Conservation (phyloP, 148 eudicot species). For the Vaccinium myrtillus region DNA sequence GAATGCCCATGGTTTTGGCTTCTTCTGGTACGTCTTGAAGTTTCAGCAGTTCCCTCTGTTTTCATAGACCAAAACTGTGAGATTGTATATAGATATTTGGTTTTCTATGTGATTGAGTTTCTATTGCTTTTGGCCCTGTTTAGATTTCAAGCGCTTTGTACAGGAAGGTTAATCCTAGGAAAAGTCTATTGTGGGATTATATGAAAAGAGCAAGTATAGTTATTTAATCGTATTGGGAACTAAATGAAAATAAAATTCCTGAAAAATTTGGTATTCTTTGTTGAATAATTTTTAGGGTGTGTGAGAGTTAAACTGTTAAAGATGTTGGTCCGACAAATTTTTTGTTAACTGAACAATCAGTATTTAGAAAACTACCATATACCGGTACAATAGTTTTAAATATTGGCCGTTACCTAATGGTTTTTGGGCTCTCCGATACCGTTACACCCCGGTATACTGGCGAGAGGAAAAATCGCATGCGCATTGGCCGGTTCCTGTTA, state of each 20-base stretch:
- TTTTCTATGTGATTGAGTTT: neutral
- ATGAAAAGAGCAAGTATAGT: neutral
- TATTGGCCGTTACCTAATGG: too few species aligned
- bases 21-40: conserved; percentile 31
- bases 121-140: neutral
- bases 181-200: neutral
- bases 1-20: conserved; percentile 21
- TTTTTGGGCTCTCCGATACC: too few species aligned
- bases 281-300: neutral
- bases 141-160: neutral
- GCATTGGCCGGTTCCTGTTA: too few species aligned
- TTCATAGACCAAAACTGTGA: conserved; percentile 10
- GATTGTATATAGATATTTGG: conserved; percentile 1
- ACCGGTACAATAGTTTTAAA: neutral
- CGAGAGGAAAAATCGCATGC: too few species aligned
- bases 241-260: neutral
- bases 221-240: neutral
- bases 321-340: neutral
- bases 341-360: neutral
- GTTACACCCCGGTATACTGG: too few species aligned
- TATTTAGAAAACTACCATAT: neutral
- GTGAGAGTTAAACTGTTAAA: neutral
- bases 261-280: neutral
- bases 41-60: conserved; percentile 40
- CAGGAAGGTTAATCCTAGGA: neutral